Evolutionary conservation across 2,329 filamentous ascomycete species (phyloP), one percentile per base, ranked within the genome.

Genomic region (Fusarium luffae): DNA sequence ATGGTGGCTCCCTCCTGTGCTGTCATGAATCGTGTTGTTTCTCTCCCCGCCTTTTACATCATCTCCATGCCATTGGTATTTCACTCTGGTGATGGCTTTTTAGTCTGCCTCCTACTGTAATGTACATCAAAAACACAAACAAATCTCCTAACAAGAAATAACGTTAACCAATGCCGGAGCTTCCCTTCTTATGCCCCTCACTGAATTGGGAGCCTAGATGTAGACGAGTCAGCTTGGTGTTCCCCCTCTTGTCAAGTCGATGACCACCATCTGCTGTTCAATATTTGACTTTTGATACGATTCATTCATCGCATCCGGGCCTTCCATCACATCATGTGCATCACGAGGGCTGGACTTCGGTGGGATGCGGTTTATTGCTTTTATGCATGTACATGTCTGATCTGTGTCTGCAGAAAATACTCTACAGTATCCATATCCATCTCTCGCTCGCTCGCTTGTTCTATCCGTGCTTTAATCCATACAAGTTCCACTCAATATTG

Each of bases 1-100:
- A 12, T 37, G 34, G 34, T 54, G 63, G 62, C 48, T 68, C 32
- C 54, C 59, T 68, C 62, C 27, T 34, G 21, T 21, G 25, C 23
- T 18, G 32, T 32, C 66, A 63, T 63, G 67, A 68, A 57, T 68
- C 67, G 65, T 59, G 43, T 21, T 37, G 18, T n/a, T 18, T 21
- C 47, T 59, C 46, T 50, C 63, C 68, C 67, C 54, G 63, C 59
- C 58, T 60, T 68, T 55, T 65, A 51, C 63, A 64, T 70, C 63
- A 70, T 65, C 44, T 70, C 37, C 63, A 70, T 70, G 43, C 67
- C 68, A 70, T 68, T 68, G 49, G 50, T 34, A 68, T 42, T 54
- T 69, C 46, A 43, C 49, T 68, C 58, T 28, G 49, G 46, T 27
- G 54, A 54, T 57, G 25, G 42, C 42, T 51, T 50, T 47, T 51